These are phyloP conservation scores for Chloroidium sp. DNA, from an alignment of 163 green algal genomes.

Conservation along the genomic window DNA sequence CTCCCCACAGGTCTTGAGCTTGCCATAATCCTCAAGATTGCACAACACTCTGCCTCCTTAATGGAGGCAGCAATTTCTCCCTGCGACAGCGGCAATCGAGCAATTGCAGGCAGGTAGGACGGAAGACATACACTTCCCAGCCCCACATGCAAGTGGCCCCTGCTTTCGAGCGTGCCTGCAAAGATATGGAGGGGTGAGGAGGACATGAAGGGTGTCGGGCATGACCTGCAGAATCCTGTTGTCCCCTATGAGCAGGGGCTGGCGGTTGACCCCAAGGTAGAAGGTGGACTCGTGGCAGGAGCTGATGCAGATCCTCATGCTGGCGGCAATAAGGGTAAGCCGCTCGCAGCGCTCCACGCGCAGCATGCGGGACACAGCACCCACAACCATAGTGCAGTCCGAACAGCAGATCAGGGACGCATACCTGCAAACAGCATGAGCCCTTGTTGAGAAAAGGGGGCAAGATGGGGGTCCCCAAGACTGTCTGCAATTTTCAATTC, in stretches of 20 bases:
- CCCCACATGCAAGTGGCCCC: background rate
- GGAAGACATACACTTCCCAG: background rate
- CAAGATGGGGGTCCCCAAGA: too few species aligned
- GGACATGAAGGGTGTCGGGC: background rate
- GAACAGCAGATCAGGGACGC: slow-evolving; percentile 59
- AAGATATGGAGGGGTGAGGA: background rate
- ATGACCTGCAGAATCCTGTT: slow-evolving; percentile 68
- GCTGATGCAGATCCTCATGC: slow-evolving; percentile 44
- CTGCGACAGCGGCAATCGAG: too few species aligned
- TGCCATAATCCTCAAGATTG: too few species aligned
- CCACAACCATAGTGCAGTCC: slow-evolving; percentile 75
- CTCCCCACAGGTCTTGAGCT: too few species aligned
- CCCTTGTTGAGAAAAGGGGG: too few species aligned
- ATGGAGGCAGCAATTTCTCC: too few species aligned
- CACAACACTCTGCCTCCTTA: too few species aligned
- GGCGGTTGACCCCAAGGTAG: slow-evolving; percentile 61
- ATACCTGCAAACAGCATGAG: too few species aligned
- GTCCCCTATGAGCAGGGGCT: slow-evolving; percentile 71
- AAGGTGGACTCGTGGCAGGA: slow-evolving; percentile 79
- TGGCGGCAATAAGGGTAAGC: slow-evolving; percentile 54
- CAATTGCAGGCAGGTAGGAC: too few species aligned
- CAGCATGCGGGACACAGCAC: slow-evolving; percentile 35
- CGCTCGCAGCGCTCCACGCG: slow-evolving; percentile 70
- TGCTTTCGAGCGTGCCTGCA: background rate
- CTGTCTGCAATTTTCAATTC: too few species aligned